A percentile compares a stretch with the other conserved stretches of the same genome.
Conservation (phyloP, 1,284 basidiomycete genomes). For the Moniliophthora roreri region DNA sequence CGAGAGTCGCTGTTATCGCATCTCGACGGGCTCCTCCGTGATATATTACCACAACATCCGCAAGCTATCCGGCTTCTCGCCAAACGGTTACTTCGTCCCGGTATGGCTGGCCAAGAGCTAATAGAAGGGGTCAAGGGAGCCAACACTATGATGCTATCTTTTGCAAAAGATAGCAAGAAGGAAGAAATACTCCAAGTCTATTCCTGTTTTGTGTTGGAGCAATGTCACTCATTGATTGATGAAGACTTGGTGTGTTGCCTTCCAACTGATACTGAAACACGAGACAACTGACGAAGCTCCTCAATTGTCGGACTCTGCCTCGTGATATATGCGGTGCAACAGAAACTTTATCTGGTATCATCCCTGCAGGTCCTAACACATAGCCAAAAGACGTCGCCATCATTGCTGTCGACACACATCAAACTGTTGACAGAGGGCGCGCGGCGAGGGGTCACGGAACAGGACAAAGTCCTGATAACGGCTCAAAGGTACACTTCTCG, state of each 20-base stretch:
- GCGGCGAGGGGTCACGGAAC: conserved; percentile 25
- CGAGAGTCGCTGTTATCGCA: conserved; percentile 52
- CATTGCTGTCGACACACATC: conserved; percentile 47
- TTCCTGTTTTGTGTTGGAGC: conserved; percentile 54
- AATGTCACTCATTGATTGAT: conserved; percentile 52
- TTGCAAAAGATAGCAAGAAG: conserved; percentile 20
- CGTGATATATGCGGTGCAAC: conserved; percentile 1
- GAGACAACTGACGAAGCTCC: neutral
- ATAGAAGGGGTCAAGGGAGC: conserved; percentile 57
- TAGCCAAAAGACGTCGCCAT: conserved; percentile 30
- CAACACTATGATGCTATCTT: conserved; percentile 51
- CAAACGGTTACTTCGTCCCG: conserved; percentile 40
- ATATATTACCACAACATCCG: conserved; percentile 46
- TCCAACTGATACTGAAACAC: neutral
- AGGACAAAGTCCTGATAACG: conserved; percentile 38
- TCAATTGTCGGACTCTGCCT: neutral
- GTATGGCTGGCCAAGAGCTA: conserved; percentile 42
- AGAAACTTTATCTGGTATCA: conserved; percentile 45
- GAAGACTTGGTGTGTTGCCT: conserved; percentile 49
- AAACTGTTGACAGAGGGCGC: conserved; percentile 38
- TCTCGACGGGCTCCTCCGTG: conserved; percentile 48
- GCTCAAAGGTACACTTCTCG: conserved; percentile 45
- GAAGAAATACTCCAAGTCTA: conserved; percentile 49
- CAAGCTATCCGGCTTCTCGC: conserved; percentile 54
- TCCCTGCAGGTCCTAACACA: conserved; percentile 48